phyloP scores from a whole-genome alignment of 345 rosid species.

The Lumnitzera racemosa region DNA sequence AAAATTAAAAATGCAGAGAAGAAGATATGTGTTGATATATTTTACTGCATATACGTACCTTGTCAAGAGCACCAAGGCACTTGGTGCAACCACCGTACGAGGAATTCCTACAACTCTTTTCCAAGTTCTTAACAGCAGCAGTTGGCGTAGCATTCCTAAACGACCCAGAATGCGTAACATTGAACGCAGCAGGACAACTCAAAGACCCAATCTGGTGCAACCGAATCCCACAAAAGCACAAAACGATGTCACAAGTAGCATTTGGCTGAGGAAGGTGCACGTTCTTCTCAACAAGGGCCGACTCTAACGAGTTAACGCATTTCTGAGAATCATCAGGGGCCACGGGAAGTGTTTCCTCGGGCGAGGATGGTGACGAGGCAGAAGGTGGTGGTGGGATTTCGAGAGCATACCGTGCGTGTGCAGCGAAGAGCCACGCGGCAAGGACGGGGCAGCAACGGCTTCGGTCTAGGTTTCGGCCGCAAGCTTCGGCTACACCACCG shows the following conservation, averaged over 20 bases:
- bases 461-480: conserved; percentile 81
- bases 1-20: neutral
- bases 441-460: conserved; percentile 96
- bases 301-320: conserved; percentile 87
- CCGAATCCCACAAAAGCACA: conserved; percentile 94
- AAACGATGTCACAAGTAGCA: conserved; percentile 70
- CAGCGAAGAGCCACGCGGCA: conserved; percentile 98
- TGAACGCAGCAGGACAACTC: conserved; percentile 96
- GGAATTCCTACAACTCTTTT: conserved; percentile 84
- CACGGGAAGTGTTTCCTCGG: conserved; percentile 64
- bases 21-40: too few relatives aligned
- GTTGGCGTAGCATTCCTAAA: conserved; percentile 73
- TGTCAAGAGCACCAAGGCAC: conserved; percentile 92
- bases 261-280: conserved; percentile 86
- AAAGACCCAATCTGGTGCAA: conserved; percentile 92
- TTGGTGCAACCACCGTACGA: conserved; percentile 89
- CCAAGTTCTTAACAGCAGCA: conserved; percentile 73
- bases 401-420: conserved; percentile 87
- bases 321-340: conserved; percentile 96
- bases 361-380: conserved; percentile 42
- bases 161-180: conserved; percentile 43
- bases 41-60: conserved; percentile 26
- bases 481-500: conserved; percentile 91
- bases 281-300: conserved; percentile 63
- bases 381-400: conserved; percentile 38